These are phyloP conservation scores for Myxozyma monticola DNA, from an alignment of 805 yeast species.

Conservation along the genomic window DNA sequence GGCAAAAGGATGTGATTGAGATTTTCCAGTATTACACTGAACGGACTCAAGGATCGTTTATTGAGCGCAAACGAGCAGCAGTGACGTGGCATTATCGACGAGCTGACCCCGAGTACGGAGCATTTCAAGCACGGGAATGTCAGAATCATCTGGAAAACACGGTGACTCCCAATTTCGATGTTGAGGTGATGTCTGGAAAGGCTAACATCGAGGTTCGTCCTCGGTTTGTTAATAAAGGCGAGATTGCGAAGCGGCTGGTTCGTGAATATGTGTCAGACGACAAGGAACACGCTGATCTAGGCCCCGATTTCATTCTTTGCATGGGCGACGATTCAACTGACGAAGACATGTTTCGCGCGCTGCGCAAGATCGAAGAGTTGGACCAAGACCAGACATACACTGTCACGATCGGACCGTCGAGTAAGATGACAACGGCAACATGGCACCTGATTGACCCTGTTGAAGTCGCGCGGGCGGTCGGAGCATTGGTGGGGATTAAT, in stretches of 20 bases:
- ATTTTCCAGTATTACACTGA: conserved; percentile 76
- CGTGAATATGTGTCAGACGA: conserved; percentile 41
- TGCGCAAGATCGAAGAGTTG: conserved; percentile 59
- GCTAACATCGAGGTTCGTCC: conserved; percentile 99
- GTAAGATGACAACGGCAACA: conserved; percentile 79
- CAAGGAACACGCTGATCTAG: conserved; percentile 13
- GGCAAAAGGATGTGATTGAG: conserved; percentile 83
- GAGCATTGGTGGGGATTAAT: conserved; percentile 74
- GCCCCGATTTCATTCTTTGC: conserved; percentile 85
- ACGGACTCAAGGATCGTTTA: conserved; percentile 84
- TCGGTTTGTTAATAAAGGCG: conserved; percentile 91
- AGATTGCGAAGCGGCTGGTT: conserved; percentile 80
- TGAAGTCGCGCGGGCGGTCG: conserved; percentile 82
- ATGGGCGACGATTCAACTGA: conserved; percentile 96
- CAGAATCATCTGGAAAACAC: conserved; percentile 60
- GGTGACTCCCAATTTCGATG: conserved; percentile 66
- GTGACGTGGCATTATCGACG: conserved; percentile 97
- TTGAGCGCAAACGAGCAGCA: conserved; percentile 89
- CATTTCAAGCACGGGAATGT: conserved; percentile 76
- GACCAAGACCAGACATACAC: conserved; percentile 49
- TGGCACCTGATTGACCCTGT: conserved; percentile 81
- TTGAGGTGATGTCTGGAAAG: conserved; percentile 96
- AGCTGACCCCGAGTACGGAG: conserved; percentile 91
- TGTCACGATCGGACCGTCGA: conserved; percentile 90
- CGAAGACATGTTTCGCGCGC: conserved; percentile 91